Evolutionary conservation across 2,329 filamentous ascomycete genomes (phyloP).

Genomic region (Fusarium setosum): DNA sequence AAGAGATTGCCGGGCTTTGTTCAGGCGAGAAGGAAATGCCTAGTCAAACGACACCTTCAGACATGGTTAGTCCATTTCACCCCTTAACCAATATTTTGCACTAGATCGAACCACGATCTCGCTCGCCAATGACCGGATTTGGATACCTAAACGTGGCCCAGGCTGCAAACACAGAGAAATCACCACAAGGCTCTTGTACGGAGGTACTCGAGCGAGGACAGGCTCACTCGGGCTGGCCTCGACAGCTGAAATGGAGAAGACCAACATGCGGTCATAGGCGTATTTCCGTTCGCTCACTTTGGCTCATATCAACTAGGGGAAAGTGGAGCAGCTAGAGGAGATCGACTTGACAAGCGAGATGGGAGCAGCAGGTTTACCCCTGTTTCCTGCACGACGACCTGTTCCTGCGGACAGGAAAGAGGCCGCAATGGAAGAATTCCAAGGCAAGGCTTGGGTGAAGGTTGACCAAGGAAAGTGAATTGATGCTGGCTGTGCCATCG

Average conservation of each 20-base stretch:
- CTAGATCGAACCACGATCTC: background rate
- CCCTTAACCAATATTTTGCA: background rate
- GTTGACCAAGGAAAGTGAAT: background rate
- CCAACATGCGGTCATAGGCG: background rate
- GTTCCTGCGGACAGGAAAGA: slow-evolving; percentile 21
- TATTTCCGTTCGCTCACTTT: slow-evolving; percentile 1
- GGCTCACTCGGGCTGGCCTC: background rate
- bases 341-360: slow-evolving; percentile 36
- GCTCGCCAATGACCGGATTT: background rate
- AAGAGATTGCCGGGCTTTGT: too few species aligned
- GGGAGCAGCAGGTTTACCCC: slow-evolving; percentile 22
- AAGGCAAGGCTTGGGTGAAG: background rate
- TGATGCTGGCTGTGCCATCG: background rate
- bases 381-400: slow-evolving; percentile 19
- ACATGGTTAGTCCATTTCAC: background rate
- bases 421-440: background rate
- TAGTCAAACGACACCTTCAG: background rate
- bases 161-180: background rate
- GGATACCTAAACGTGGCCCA: background rate
- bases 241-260: background rate
- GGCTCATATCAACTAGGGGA: slow-evolving; percentile 10
- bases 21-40: too few species aligned
- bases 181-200: background rate
- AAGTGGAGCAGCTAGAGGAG: slow-evolving; percentile 22
- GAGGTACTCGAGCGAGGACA: background rate